phyloP scores from a whole-genome alignment of 2,329 filamentous ascomycete genomes.

The Ophiosphaerella herpotricha region DNA sequence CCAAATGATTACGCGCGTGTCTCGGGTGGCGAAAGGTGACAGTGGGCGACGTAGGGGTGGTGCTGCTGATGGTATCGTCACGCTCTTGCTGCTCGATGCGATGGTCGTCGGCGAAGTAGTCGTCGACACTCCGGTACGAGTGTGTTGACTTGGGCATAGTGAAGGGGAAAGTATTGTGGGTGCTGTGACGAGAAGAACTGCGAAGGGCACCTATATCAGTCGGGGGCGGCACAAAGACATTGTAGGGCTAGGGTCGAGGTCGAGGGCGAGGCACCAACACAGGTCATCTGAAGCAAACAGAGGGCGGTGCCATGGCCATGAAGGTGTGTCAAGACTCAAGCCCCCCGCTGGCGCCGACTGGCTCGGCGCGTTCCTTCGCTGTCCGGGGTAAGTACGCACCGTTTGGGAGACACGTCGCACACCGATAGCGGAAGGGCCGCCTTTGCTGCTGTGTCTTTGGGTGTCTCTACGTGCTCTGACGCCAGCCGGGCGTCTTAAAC shows the following conservation, averaged over 20 bases:
- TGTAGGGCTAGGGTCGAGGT: not conserved
- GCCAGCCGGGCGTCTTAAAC: not conserved
- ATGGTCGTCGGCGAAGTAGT: conserved; percentile 41
- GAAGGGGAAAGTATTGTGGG: conserved; percentile 1
- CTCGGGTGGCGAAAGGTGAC: conserved; percentile 34
- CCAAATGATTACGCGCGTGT: conserved; percentile 42
- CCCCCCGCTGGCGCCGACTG: conserved; percentile 15
- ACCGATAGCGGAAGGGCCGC: not conserved
- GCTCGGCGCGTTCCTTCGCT: conserved; percentile 6
- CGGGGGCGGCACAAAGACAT: conserved; percentile 13
- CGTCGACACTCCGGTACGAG: conserved; percentile 43
- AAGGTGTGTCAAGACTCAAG: too few relatives aligned
- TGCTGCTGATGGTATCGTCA: conserved; percentile 38
- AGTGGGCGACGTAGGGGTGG: conserved; percentile 42
- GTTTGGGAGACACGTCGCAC: conserved; percentile 1
- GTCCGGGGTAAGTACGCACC: conserved; percentile 5
- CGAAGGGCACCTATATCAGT: conserved; percentile 13
- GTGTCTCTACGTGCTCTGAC: not conserved
- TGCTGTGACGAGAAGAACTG: conserved; percentile 2
- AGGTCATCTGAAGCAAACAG: conserved; percentile 29
- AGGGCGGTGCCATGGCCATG: conserved; percentile 22
- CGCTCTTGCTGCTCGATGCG: conserved; percentile 36
- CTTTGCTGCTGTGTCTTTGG: too few relatives aligned
- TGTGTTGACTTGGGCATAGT: conserved; percentile 43
- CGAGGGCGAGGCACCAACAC: conserved; percentile 14